Conservation (phyloP, 257 asterid species). For the Solanum sejunctum region DNA sequence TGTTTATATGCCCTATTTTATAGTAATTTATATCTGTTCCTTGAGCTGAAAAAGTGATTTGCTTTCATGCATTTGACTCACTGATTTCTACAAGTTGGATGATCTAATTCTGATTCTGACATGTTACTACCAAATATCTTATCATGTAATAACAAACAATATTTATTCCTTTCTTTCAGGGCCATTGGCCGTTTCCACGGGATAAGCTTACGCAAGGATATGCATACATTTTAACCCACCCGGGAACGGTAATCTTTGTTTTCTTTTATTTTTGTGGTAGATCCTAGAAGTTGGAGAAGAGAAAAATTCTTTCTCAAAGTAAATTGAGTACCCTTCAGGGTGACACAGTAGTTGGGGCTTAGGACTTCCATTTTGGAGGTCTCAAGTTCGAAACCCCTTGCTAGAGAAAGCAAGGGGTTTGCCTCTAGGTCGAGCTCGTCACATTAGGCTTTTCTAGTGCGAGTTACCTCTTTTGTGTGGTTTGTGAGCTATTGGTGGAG, state of each 20-base stretch:
- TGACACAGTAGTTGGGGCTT: too few relatives aligned
- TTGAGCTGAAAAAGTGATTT: background rate
- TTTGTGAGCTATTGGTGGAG: too few relatives aligned
- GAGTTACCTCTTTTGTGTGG: too few relatives aligned
- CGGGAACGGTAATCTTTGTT: slow-evolving; percentile 31
- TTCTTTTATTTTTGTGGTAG: background rate
- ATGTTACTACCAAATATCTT: background rate
- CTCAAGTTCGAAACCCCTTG: too few relatives aligned
- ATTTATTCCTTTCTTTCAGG: slow-evolving; percentile 18
- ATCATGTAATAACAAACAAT: background rate
- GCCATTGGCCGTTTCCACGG: slow-evolving; percentile 58
- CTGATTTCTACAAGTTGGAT: background rate
- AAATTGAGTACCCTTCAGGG: background rate
- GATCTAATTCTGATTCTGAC: background rate
- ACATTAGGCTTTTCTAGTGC: too few relatives aligned
- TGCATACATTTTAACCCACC: slow-evolving; percentile 47
- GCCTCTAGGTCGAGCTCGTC: too few relatives aligned
- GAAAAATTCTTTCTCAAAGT: background rate
- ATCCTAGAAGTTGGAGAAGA: background rate
- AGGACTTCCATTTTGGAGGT: too few relatives aligned
- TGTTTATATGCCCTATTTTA: background rate
- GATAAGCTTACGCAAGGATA: slow-evolving; percentile 48
- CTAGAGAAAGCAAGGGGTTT: too few relatives aligned
- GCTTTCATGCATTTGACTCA: background rate
- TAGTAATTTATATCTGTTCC: background rate